Percentiles rank a stretch among this genome's conserved stretches.
phyloP scores from a whole-genome alignment of 371 early-diverging fungal species.

The Apophysomyces sp. region DNA sequence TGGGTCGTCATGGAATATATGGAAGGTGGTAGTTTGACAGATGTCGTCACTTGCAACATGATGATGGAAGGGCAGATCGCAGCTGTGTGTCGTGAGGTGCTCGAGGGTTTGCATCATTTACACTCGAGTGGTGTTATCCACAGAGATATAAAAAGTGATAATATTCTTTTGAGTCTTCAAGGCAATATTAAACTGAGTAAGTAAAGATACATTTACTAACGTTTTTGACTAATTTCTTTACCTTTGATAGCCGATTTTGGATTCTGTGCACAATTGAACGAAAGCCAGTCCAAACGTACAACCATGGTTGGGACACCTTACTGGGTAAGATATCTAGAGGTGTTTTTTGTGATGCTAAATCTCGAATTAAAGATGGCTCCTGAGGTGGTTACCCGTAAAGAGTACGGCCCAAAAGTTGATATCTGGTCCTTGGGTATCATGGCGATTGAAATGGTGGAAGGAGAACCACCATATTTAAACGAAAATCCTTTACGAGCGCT shows the following conservation, averaged over 20 bases:
- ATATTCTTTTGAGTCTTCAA: slow-evolving; percentile 81
- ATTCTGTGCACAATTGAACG: slow-evolving; percentile 91
- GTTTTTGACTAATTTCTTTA: not conserved
- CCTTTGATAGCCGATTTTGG: slow-evolving; percentile 88
- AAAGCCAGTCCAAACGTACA: slow-evolving; percentile 75
- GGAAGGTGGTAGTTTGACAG: slow-evolving; percentile 95
- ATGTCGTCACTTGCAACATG: slow-evolving; percentile 87
- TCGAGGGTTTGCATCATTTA: slow-evolving; percentile 89
- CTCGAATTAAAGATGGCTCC: slow-evolving; percentile 77
- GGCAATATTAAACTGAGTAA: slow-evolving; percentile 93
- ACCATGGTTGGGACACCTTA: slow-evolving; percentile 95
- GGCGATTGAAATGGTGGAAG: slow-evolving; percentile 92
- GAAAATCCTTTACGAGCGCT: slow-evolving; percentile 86
- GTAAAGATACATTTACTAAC: slow-evolving; percentile 11
- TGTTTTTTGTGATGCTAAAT: not conserved
- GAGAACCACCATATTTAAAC: slow-evolving; percentile 96
- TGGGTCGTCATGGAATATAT: slow-evolving; percentile 98
- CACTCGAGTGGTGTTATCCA: slow-evolving; percentile 96
- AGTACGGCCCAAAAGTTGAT: slow-evolving; percentile 93
- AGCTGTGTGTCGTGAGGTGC: slow-evolving; percentile 85
- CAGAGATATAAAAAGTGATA: slow-evolving; percentile 98
- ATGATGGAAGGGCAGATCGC: slow-evolving; percentile 97
- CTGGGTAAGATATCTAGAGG: slow-evolving; percentile 50
- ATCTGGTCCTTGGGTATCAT: slow-evolving; percentile 99
- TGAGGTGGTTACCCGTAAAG: slow-evolving; percentile 91